Base-by-base conservation (phyloP, 1,284 basidiomycete genomes). In the Trichosporon sp. region DNA sequence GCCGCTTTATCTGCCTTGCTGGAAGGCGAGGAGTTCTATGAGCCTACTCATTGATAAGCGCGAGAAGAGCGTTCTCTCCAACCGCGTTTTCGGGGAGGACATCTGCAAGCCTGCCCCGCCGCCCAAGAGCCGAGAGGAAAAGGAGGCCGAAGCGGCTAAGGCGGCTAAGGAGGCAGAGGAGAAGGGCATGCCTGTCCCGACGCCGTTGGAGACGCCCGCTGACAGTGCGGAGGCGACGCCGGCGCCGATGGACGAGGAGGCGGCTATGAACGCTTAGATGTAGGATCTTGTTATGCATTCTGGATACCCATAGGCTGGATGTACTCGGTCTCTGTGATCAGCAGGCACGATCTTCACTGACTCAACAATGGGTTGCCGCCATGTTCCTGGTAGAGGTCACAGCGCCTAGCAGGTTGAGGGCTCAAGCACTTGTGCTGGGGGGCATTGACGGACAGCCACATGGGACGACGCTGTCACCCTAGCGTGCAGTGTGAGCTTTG, bases 21-120 rank as follows among this genome's bases (percentile, higher is more conserved):
- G 94, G 95, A 92, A 91, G 80, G 92, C 91, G 1, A 89, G 88
- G 67, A 86, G 88, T 16, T 93, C 91, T 1, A 79, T 95, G 63
- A 87, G 89, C 4, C 83, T 96, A 63, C 93, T 97, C 90, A 87
- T 95, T 65, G 92, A 96, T 80, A 97, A 96, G 80, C 89, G 89
- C 72, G 91, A 92, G 34, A 96, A 96, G 81, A 91, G 75, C 33
- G 76, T 74, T 32, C 71, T 80, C 8, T 79, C 78, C 3, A 67
- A 76, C 19, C 72, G 78, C 19, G 73, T 72, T 3, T 80, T 78
- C 60, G 78, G 76, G 4, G 69, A 74, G 61, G 77, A 80, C 63
- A 76, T 80, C 21, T 74, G 73, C 64, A 74, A 73, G 36, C 71
- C 72, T 37, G 71, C 71, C 33, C 68, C 70, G 14, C 61, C 63